Evolutionary conservation across 139 green algal genomes (phyloP).

Genomic region (Chlamydomonas sp.): DNA sequence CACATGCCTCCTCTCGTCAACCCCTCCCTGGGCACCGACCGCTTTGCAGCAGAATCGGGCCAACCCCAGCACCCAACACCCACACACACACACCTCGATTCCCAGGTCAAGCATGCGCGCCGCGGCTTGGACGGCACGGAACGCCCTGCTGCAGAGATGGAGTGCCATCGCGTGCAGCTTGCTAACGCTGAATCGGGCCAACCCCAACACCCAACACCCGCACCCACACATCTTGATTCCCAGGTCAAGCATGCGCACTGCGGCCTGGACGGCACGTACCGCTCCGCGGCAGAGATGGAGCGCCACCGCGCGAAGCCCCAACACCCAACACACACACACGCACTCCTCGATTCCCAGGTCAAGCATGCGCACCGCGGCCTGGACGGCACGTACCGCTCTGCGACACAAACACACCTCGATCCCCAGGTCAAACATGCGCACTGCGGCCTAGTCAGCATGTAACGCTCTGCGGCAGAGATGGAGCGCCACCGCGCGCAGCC

Average conservation of each 20-base stretch:
- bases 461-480: constrained; percentile 66
- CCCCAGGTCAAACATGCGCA: constrained; percentile 68
- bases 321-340: no score
- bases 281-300: constrained; percentile 71
- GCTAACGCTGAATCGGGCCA: no score
- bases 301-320: constrained; percentile 58
- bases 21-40: constrained; percentile 66
- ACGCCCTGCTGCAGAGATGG: no score
- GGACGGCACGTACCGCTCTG: constrained; percentile 61
- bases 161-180: no score
- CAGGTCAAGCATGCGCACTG: constrained; percentile 64
- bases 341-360: no score
- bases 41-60: constrained; percentile 69
- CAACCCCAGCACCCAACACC: no score
- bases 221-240: no score
- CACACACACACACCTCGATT: no score
- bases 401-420: no score
- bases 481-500: constrained; percentile 65
- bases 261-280: constrained; percentile 61
- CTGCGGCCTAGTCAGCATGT: constrained; percentile 56
- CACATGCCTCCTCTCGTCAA: no score
- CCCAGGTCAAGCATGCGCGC: constrained; percentile 63
- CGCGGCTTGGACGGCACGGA: constrained; percentile 61
- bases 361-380: constrained; percentile 58
- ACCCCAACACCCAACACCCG: no score